A percentile compares a stretch with the other conserved stretches of the same genome.
Evolutionary conservation across 1,139 yeast species (phyloP).

Genomic region (Hyphopichia buzzinii): DNA sequence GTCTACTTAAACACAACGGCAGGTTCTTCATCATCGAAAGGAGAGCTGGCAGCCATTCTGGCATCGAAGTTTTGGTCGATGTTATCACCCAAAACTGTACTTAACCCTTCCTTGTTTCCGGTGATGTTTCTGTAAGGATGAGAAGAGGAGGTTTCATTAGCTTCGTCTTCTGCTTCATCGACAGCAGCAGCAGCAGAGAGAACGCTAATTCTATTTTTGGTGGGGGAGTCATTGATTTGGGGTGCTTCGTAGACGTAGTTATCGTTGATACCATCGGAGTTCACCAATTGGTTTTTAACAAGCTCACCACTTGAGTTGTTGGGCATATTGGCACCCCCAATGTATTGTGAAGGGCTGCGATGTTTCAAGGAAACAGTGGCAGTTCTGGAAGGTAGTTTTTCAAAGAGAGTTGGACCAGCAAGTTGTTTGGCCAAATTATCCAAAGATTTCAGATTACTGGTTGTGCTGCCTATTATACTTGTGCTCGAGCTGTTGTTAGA

Average conservation of each 20-base stretch:
- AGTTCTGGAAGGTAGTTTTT: slow-evolving; percentile 37
- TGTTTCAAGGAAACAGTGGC: slow-evolving; percentile 20
- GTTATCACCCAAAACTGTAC: slow-evolving; percentile 10
- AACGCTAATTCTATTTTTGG: slow-evolving; percentile 1
- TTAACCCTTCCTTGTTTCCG: slow-evolving; percentile 6
- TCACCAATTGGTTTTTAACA: slow-evolving; percentile 16
- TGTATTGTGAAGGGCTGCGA: slow-evolving; percentile 10
- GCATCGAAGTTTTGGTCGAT: slow-evolving; percentile 11
- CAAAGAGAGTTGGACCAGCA: slow-evolving; percentile 34
- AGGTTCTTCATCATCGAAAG: slow-evolving; percentile 2
- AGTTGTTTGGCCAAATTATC: slow-evolving; percentile 45
- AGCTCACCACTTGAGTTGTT: slow-evolving; percentile 26
- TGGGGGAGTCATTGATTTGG: not conserved
- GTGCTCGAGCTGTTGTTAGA: slow-evolving; percentile 8
- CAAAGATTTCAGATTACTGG: slow-evolving; percentile 16
- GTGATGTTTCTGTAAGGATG: slow-evolving; percentile 3
- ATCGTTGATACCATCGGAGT: slow-evolving; percentile 32
- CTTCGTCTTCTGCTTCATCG: not conserved
- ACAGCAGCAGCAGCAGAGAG: not conserved
- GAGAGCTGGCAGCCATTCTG: not conserved
- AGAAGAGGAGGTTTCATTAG: not conserved
- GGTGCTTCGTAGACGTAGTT: slow-evolving; percentile 28
- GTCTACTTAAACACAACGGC: slow-evolving; percentile 13
- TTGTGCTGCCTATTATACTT: slow-evolving; percentile 4
- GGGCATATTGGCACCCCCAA: slow-evolving; percentile 4